These are phyloP conservation scores for Iberis amara DNA, from an alignment of 441 rosid species.

Conservation along the genomic window DNA sequence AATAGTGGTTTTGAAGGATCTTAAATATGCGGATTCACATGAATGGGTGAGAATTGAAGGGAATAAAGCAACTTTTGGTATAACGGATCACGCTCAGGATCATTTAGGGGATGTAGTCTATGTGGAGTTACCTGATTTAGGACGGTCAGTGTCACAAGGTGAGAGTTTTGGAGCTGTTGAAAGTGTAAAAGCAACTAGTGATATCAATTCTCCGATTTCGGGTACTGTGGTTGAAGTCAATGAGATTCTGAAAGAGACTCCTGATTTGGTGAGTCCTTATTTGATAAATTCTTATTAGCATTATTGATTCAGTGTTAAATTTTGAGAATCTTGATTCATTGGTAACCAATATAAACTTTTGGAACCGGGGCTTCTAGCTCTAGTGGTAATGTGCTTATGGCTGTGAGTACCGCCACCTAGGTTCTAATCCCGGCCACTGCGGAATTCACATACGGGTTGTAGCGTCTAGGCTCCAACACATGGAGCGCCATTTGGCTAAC, in stretches of 20 bases:
- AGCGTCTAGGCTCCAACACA: too few relatives aligned
- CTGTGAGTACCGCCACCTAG: too few relatives aligned
- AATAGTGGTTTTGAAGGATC: conserved; percentile 62
- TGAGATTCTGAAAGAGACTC: conserved; percentile 47
- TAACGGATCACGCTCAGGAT: conserved; percentile 92
- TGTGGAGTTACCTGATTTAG: conserved; percentile 82
- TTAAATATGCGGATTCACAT: conserved; percentile 75
- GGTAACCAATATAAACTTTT: too few relatives aligned
- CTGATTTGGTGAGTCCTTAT: conserved; percentile 65
- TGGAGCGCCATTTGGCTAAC: too few relatives aligned
- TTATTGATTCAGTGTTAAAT: not conserved
- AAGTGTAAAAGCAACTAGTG: conserved; percentile 97
- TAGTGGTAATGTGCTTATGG: too few relatives aligned
- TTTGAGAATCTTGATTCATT: not conserved
- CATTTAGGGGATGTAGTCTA: conserved; percentile 97
- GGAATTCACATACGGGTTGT: too few relatives aligned
- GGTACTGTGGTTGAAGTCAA: conserved; percentile 76
- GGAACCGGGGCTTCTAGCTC: too few relatives aligned
- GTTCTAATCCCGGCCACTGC: too few relatives aligned
- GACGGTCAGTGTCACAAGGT: conserved; percentile 54
- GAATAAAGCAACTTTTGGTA: conserved; percentile 66
- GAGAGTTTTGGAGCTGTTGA: conserved; percentile 85
- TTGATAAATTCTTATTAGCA: not conserved
- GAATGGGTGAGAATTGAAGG: conserved; percentile 92
- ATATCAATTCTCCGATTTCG: conserved; percentile 78